Base-by-base conservation (phyloP, 2,329 filamentous ascomycete species). In the Ophiobolus disseminans region DNA sequence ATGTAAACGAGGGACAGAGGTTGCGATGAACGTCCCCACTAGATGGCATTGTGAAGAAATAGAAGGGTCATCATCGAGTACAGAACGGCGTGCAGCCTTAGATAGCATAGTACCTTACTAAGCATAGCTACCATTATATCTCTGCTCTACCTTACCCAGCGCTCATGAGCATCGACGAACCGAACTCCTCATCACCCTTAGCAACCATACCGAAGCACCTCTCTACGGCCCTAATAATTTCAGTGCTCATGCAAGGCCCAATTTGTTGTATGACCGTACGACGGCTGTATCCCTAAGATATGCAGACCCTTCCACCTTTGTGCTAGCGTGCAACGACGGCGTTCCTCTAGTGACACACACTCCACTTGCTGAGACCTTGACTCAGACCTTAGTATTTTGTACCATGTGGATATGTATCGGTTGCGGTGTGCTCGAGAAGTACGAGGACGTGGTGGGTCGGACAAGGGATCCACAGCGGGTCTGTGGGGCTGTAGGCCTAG, bases 251-350 rank as follows among this genome's bases (percentile, higher is more conserved):
- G 41, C 31, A 32, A 50, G 31, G 37, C 50, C 36, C 56, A 28
- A 14, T 49, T 55, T 40, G 40, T 47, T 47, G 45, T 57, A 52
- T 52, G 16, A 39, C 41, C 23, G 40, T 57, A 36, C 50, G 34
- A 57, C 41, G 52, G 45, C 50, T 53, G 51, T 55, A 53, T 51
- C 46, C 35, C 50, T 10, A 51, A 45, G 42, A 53, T 49, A 58
- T 54, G 42, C 42, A 45, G 45, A 55, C 25, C 26, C 32, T 47
- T 46, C 43, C 28, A 43, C 34, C 43, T 52, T 52, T 40, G 30
- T 43, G 36, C 21, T 34, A 20, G 48, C 48, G 39, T 47, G 39
- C 38, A 52, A 43, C 40, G 35, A 52, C 21, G 43, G 32, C 48
- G 43, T 36, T 35, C 39, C 38, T 19, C 41, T 16, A 23, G 39